Percentiles rank a stretch among this genome's conserved stretches.
These are phyloP conservation scores for Elsinoe perseae DNA, from an alignment of 2,329 filamentous ascomycete species.

Conservation along the genomic window DNA sequence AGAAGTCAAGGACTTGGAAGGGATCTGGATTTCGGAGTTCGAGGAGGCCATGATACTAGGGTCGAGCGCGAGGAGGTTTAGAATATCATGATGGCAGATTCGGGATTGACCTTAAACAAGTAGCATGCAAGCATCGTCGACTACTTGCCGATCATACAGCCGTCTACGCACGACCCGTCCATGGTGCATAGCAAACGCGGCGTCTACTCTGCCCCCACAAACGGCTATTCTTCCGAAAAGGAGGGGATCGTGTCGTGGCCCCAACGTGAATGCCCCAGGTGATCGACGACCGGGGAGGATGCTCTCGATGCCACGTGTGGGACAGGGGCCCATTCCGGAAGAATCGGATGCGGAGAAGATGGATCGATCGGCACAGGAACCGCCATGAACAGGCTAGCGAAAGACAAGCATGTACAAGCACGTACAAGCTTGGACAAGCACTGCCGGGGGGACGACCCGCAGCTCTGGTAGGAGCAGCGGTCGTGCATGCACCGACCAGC, in stretches of 20 bases:
- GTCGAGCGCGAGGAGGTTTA: neutral
- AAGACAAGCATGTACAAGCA: neutral
- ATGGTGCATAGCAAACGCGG: neutral
- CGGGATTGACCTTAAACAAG: neutral
- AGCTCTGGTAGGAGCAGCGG: too few relatives aligned
- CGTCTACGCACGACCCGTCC: neutral
- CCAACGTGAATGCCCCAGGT: neutral
- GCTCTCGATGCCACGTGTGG: too few relatives aligned
- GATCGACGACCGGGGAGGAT: constrained; percentile 1
- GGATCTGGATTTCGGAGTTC: constrained; percentile 6
- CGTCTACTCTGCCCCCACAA: neutral
- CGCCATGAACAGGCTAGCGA: neutral
- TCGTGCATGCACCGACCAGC: too few relatives aligned
- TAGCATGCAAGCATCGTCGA: neutral
- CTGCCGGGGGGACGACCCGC: neutral
- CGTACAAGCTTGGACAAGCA: neutral
- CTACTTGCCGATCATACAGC: neutral
- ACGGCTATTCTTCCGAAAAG: neutral
- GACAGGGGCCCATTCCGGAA: neutral
- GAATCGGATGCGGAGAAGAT: neutral
- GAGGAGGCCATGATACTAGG: neutral
- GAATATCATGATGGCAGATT: neutral
- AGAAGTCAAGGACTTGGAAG: neutral
- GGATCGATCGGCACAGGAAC: neutral
- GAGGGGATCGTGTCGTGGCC: neutral